Percentiles rank a stretch among this genome's conserved stretches.
These are phyloP conservation scores for Saccharomycopsis guyanensis DNA, from an alignment of 805 yeast genomes.

Conservation along the genomic window DNA sequence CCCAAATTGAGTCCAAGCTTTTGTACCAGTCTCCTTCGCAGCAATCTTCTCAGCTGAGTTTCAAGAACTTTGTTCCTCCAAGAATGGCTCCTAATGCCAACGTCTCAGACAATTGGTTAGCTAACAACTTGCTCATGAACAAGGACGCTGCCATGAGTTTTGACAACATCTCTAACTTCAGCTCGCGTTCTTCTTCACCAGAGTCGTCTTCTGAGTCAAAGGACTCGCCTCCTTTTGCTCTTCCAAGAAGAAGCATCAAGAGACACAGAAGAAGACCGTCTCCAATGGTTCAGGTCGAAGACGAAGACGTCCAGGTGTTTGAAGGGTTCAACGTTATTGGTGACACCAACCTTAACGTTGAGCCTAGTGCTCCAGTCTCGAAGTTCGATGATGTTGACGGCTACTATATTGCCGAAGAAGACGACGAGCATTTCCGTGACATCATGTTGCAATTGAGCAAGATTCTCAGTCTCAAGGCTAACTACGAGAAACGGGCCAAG, in stretches of 20 bases:
- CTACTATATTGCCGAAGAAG: not conserved
- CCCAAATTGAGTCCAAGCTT: too few species aligned
- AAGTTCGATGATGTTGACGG: constrained; percentile 4
- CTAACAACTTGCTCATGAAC: not conserved
- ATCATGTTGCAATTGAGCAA: constrained; percentile 3
- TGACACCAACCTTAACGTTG: not conserved
- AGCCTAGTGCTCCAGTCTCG: not conserved
- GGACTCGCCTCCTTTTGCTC: not conserved
- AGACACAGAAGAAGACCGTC: constrained; percentile 8
- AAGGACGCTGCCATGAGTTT: not conserved
- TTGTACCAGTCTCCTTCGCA: too few species aligned
- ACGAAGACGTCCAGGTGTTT: not conserved
- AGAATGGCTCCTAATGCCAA: too few species aligned
- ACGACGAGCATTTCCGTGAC: constrained; percentile 6
- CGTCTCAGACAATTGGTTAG: not conserved
- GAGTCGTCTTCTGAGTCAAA: not conserved
- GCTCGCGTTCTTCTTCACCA: not conserved
- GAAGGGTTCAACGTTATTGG: not conserved
- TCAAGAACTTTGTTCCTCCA: too few species aligned
- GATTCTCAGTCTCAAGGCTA: constrained; percentile 1
- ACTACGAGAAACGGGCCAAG: constrained; percentile 10
- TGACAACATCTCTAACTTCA: not conserved
- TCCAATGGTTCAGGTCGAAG: not conserved
- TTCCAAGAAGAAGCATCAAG: constrained; percentile 9
- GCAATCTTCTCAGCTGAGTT: too few species aligned